Evolutionary conservation across 2,329 filamentous ascomycete genomes (phyloP), one percentile per base, ranked within the genome.

Genomic region (Truncatella angustata): DNA sequence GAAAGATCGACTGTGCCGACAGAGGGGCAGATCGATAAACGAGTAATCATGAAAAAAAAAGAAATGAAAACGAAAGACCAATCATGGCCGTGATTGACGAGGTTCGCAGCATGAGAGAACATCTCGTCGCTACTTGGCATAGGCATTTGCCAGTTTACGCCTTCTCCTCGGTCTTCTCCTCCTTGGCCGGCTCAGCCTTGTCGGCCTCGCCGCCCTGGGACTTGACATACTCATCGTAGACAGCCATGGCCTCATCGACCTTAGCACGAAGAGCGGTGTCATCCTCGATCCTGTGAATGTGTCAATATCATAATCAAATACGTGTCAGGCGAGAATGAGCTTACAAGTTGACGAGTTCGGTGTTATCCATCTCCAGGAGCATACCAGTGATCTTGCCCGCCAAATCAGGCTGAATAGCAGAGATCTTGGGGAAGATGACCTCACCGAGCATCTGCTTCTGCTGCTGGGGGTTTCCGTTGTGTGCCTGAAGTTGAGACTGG

Each of bases 381-480:
- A 99, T 99, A 76, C 94, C 94, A 56, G 94, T 99, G 73, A 99
- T 97, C 87, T 99, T 99, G 70, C 94, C 94, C 57, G 94, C 94
- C 66, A 99, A 82, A 66, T 97, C 92, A 55, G 91, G 89, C 79
- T 99, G 94, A 75, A 96, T 87, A 62, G 84, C 85, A 73, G 92
- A 86, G 67, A 99, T 97, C 88, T 97, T 99, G 69, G 94, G 94
- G 83, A 97, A 99, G 64, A 99, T 88, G 63, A 91, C 87, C 78
- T 99, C 94, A 72, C 94, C 94, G 51, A 99, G 86, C 74, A 97
- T 90, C 82, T 99, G 94, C 86, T 99, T 99, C 82, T 97, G 94
- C 77, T 96, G 90, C 45, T 81, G 80, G 35, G 87, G 81, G 64
- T 74, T 75, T 56, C 56, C 61, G 50, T 68, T 63, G 46, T 79